Evolutionary conservation across 1,139 yeast genomes (phyloP), one percentile per base, ranked within the genome.

Genomic region (Meyerozyma athensensis): DNA sequence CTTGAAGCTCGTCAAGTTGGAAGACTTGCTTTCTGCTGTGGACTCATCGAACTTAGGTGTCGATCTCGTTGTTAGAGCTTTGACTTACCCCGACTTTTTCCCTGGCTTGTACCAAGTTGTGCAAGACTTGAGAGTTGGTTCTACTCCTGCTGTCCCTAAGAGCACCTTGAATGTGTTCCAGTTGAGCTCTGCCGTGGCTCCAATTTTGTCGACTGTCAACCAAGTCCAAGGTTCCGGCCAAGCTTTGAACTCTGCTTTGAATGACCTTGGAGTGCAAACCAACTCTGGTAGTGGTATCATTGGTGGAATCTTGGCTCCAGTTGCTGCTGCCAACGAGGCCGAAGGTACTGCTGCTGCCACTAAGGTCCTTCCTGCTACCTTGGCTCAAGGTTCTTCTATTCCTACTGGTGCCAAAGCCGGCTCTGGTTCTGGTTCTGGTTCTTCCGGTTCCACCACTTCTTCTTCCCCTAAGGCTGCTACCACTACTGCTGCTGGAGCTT

Each of bases 21-120:
- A 54, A 0, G 45, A 44, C 23, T 33, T 61, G 19, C 50, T 60
- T 33, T 30, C 37, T 14, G 54, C 58, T 14, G 54, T 54, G 12
- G 61, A 59, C 41, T 21, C 50, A 14, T 59, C 65, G 5, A 53
- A 52, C 12, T 52, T 61, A 40, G 63, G 57, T 6, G 52, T 59
- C 28, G 63, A 59, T 42, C 43, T 61, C 32, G 59, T 57, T 9
- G 20, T 12, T 20, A 28, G 18, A 20, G 32, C 32, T 16, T 28
- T 28, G 19, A 18, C 5, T 12, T 3, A 28, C 13, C 5, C 4
- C 21, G 4, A 28, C 8, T 28, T 28, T 12, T 28, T 28, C 32
- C 32, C 32, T 4, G 32, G 32, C 13, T 28, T 28, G 32, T 28
- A 17, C 19, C 12, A 50, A 5, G 45, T 52, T 21, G 33, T 52